Evolutionary conservation across 306 rosid species (phyloP).

Genomic region (Malus sieversii): DNA sequence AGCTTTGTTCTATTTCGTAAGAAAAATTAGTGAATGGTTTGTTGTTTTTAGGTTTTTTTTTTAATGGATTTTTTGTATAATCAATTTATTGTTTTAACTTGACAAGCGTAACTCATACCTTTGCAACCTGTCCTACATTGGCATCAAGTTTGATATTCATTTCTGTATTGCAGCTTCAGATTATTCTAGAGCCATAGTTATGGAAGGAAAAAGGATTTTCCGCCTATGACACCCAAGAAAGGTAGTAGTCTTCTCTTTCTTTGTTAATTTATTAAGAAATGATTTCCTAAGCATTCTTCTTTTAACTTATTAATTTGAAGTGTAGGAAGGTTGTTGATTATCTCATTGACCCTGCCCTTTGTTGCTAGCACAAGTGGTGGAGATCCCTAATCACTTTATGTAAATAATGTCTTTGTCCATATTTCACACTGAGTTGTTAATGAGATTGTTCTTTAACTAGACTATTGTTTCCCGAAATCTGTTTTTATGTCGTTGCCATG

Average conservation of each 20-base stretch:
- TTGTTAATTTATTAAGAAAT: constrained; percentile 9
- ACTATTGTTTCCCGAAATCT: too few relatives aligned
- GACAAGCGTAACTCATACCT: too few relatives aligned
- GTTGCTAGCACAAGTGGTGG: constrained; percentile 86
- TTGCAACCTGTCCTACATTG: too few relatives aligned
- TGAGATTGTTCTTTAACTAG: too few relatives aligned
- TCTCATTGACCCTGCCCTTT: constrained; percentile 67
- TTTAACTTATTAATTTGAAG: constrained; percentile 33
- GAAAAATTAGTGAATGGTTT: too few relatives aligned
- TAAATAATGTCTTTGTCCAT: constrained; percentile 35
- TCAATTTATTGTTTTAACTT: too few relatives aligned
- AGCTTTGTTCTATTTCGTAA: too few relatives aligned
- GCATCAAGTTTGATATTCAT: neutral
- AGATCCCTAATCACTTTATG: constrained; percentile 89
- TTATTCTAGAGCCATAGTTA: constrained; percentile 80
- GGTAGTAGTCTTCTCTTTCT: constrained; percentile 30
- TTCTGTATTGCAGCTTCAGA: constrained; percentile 56
- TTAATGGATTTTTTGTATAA: too few relatives aligned
- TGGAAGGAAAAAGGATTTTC: constrained; percentile 51
- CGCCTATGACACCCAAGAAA: constrained; percentile 52
- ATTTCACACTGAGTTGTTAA: neutral
- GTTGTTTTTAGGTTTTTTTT: too few relatives aligned
- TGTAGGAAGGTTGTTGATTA: constrained; percentile 83
- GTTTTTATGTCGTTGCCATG: neutral
- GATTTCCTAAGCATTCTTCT: neutral